phyloP scores from a whole-genome alignment of 2,329 filamentous ascomycete species.

The Alternaria hordeiaustralica region DNA sequence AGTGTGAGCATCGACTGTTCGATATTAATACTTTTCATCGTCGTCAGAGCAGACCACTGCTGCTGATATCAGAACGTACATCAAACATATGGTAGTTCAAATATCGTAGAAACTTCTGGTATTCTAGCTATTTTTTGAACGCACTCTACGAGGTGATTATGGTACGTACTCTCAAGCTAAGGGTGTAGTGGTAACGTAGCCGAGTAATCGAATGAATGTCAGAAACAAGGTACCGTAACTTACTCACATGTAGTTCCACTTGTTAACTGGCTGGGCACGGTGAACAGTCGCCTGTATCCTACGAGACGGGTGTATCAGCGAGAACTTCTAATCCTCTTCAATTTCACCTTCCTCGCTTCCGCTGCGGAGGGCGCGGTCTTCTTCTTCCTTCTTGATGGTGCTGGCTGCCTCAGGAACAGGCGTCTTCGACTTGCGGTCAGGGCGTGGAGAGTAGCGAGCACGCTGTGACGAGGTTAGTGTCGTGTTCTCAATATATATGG shows the following conservation, averaged over 20 bases:
- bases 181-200: background rate
- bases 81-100: background rate
- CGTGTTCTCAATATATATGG: background rate
- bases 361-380: constrained; percentile 73
- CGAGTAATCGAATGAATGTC: background rate
- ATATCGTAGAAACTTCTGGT: background rate
- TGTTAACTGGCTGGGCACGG: background rate
- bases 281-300: background rate
- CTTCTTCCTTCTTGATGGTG: constrained; percentile 52
- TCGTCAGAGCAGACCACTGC: background rate
- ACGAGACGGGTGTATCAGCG: constrained; percentile 3
- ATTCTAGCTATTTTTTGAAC: background rate
- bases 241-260: constrained; percentile 11
- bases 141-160: background rate
- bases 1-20: background rate
- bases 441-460: constrained; percentile 60
- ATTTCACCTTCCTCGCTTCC: constrained; percentile 99
- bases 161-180: background rate
- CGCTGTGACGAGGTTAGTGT: constrained; percentile 31
- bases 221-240: constrained; percentile 1
- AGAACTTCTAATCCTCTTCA: constrained; percentile 68
- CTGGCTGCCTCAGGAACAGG: constrained; percentile 46
- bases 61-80: background rate
- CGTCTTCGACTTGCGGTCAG: constrained; percentile 66
- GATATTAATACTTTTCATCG: background rate